Conservation (phyloP, 2,329 filamentous ascomycete genomes). For the Ceratocystis destructans region DNA sequence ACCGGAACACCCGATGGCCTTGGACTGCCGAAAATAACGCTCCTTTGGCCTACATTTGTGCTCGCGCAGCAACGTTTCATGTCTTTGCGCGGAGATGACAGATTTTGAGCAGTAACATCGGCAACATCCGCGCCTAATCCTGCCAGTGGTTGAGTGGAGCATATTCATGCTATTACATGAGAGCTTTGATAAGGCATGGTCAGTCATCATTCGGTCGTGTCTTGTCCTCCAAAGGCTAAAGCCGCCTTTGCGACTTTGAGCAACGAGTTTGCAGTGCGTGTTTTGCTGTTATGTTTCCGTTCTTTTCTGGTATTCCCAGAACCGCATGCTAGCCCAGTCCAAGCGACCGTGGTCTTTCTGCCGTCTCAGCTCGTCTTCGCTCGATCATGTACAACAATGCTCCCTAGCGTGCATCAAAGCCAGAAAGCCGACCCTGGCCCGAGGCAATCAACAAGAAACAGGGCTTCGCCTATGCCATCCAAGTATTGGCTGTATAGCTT, state of each 20-base stretch:
- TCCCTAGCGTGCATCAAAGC: neutral
- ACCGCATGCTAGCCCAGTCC: too few species aligned
- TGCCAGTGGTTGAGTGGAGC: neutral
- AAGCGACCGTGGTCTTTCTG: neutral
- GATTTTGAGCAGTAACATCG: neutral
- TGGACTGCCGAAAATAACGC: neutral
- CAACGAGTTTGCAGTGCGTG: too few species aligned
- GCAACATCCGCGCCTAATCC: neutral
- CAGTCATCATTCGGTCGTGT: too few species aligned
- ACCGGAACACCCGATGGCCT: neutral
- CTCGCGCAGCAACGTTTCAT: neutral
- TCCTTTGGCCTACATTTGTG: neutral
- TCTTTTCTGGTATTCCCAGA: neutral
- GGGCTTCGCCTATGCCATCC: neutral
- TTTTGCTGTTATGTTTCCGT: neutral
- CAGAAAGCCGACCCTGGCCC: neutral
- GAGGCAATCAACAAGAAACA: neutral
- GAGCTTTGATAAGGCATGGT: too few species aligned
- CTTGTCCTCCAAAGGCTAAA: too few species aligned
- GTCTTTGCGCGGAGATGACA: neutral
- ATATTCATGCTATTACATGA: too few species aligned
- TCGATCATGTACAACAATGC: neutral
- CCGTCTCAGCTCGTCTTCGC: too few species aligned
- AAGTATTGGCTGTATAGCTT: slow-evolving; percentile 7
- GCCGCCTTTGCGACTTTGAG: too few species aligned